Conservation (phyloP, 768 basidiomycete genomes). For the Naganishia vaughanmartiniae region DNA sequence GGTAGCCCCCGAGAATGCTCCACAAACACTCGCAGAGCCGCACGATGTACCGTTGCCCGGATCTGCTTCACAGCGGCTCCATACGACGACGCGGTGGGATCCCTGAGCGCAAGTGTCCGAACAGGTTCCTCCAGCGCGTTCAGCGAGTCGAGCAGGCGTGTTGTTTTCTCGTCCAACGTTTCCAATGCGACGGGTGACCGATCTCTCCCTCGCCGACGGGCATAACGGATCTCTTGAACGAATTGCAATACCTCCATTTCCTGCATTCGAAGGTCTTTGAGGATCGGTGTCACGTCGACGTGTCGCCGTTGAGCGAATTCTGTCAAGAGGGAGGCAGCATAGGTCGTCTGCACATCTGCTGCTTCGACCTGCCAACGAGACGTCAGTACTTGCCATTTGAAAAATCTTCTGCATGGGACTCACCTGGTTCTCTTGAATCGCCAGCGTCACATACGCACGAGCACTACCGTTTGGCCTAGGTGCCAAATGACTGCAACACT, state of each 20-base stretch:
- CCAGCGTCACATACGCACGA: slow-evolving; percentile 1
- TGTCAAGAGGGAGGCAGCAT: not conserved
- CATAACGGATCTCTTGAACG: not conserved
- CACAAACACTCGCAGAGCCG: not conserved
- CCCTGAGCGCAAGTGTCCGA: not conserved
- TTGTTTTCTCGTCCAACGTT: not conserved
- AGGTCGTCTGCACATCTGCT: not conserved
- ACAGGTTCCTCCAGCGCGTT: not conserved
- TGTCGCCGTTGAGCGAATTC: slow-evolving; percentile 1
- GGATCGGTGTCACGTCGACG: not conserved
- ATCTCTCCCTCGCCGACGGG: not conserved
- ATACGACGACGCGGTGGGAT: not conserved
- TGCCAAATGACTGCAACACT: not conserved
- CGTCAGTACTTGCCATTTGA: not conserved
- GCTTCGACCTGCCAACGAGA: not conserved
- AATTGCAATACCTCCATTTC: not conserved
- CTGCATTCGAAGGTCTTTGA: not conserved
- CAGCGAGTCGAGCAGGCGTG: not conserved
- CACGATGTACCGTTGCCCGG: not conserved
- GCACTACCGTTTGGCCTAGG: not conserved
- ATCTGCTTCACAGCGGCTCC: not conserved
- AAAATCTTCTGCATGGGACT: not conserved
- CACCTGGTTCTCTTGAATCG: not conserved
- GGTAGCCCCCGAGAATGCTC: not conserved
- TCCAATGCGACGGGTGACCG: not conserved